These are phyloP conservation scores for Cercospora berteroae DNA, from an alignment of 2,329 filamentous ascomycete genomes.

Conservation along the genomic window DNA sequence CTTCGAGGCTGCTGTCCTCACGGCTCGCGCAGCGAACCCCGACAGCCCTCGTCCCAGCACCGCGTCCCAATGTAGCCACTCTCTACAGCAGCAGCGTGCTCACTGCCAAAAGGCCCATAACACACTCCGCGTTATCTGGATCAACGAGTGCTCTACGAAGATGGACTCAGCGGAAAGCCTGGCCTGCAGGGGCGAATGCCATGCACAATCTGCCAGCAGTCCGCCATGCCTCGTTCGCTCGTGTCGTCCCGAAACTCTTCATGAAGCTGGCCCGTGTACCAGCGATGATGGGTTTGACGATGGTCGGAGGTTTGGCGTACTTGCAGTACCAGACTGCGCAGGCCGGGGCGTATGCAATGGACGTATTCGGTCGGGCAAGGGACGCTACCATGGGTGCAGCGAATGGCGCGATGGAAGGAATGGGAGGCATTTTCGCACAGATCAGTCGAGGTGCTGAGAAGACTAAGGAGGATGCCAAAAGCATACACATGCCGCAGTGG, in stretches of 20 bases:
- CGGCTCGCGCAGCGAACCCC: constrained; percentile 67
- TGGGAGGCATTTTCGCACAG: constrained; percentile 73
- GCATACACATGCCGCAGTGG: constrained; percentile 66
- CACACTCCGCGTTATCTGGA: constrained; percentile 28
- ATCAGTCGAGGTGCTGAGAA: constrained; percentile 77
- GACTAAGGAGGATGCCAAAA: constrained; percentile 63
- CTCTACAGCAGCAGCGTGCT: constrained; percentile 22
- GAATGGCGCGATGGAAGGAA: constrained; percentile 66
- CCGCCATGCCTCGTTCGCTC: constrained; percentile 63
- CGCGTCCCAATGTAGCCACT: constrained; percentile 33
- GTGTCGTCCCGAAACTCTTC: constrained; percentile 78
- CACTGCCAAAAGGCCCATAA: constrained; percentile 28
- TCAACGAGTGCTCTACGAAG: constrained; percentile 22
- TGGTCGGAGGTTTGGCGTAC: constrained; percentile 84
- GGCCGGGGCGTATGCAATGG: constrained; percentile 73
- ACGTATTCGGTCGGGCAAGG: constrained; percentile 69
- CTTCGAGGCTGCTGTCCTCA: constrained; percentile 67
- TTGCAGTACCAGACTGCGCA: constrained; percentile 91
- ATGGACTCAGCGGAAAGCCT: constrained; percentile 56
- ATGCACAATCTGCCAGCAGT: constrained; percentile 76
- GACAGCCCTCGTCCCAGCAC: constrained; percentile 52
- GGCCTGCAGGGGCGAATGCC: constrained; percentile 72
- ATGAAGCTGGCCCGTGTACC: constrained; percentile 84
- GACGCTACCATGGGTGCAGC: constrained; percentile 70
- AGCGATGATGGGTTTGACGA: constrained; percentile 85